These are phyloP conservation scores for Blastocrithidia nonstop DNA, from an alignment of 208 protist genomes.

Conservation along the genomic window DNA sequence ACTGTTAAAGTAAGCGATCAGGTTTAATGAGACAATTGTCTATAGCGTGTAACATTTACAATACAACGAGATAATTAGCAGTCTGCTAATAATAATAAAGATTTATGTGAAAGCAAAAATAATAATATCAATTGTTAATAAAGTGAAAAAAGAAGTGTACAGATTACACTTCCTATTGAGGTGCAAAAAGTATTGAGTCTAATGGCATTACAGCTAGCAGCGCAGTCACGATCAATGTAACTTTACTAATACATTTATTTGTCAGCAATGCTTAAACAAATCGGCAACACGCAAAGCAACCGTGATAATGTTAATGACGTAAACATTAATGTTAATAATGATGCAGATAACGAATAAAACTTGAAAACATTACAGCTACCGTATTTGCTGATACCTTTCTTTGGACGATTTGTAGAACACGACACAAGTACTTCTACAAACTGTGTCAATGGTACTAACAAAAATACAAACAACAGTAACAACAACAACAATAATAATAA, in stretches of 20 bases:
- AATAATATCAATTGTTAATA: no score
- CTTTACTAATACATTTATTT: background rate
- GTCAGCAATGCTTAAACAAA: conserved; percentile 5
- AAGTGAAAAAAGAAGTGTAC: no score
- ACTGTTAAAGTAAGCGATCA: no score
- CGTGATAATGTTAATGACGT: background rate
- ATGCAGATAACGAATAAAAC: background rate
- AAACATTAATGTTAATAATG: background rate
- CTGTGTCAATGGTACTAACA: background rate
- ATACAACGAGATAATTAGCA: no score
- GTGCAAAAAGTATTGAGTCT: conserved; percentile 5
- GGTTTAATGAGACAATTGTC: no score
- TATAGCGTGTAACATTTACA: no score
- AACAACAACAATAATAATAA: background rate
- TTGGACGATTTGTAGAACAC: background rate
- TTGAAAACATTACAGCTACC: background rate
- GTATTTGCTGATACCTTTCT: background rate
- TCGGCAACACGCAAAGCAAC: background rate
- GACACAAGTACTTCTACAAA: background rate
- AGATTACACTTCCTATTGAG: no score
- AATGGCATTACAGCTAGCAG: conserved; percentile 6
- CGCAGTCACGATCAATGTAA: conserved; percentile 6
- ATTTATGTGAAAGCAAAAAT: no score
- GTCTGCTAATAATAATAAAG: no score
- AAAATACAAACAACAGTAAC: background rate